Evolutionary conservation across 2,329 filamentous ascomycete genomes (phyloP).

Genomic region (Epichloe coenophiala): DNA sequence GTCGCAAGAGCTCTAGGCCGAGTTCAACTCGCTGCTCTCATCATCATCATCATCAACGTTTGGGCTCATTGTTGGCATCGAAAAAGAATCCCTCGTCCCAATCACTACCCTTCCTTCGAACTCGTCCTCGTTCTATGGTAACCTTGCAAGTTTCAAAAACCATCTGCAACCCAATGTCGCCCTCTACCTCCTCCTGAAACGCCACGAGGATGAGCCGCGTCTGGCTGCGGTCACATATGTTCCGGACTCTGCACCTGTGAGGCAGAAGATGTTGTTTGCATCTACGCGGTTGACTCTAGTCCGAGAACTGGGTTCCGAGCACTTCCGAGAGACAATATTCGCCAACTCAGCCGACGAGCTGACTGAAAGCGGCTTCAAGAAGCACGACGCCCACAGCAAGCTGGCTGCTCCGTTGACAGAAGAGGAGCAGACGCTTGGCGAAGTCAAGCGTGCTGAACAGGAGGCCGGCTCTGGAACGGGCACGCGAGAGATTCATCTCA

Average conservation of each 20-base stretch:
- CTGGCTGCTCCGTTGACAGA: constrained; percentile 61
- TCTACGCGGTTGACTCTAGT: constrained; percentile 62
- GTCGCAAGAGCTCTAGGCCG: constrained; percentile 60
- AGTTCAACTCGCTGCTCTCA: constrained; percentile 57
- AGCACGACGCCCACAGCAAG: constrained; percentile 54
- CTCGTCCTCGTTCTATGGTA: constrained; percentile 44
- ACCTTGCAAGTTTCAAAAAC: constrained; percentile 48
- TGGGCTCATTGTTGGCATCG: constrained; percentile 59
- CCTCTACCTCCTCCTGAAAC: constrained; percentile 63
- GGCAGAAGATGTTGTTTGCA: constrained; percentile 79
- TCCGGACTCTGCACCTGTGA: constrained; percentile 63
- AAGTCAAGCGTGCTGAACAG: constrained; percentile 63
- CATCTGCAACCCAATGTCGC: constrained; percentile 54
- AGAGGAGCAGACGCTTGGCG: constrained; percentile 58
- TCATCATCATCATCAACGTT: constrained; percentile 38
- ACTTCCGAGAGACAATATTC: constrained; percentile 67
- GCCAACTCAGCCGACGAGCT: constrained; percentile 58
- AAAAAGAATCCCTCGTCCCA: constrained; percentile 54
- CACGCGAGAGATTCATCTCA: constrained; percentile 43
- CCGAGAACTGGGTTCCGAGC: constrained; percentile 63
- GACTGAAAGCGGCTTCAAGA: constrained; percentile 53
- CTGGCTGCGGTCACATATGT: constrained; percentile 67
- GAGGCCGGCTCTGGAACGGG: constrained; percentile 58
- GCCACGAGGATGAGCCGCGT: constrained; percentile 39
- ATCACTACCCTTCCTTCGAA: constrained; percentile 38